A percentile compares a stretch with the other conserved stretches of the same genome.
These are phyloP conservation scores for Pseudoturritis turrita DNA, from an alignment of 345 rosid genomes.

Conservation along the genomic window DNA sequence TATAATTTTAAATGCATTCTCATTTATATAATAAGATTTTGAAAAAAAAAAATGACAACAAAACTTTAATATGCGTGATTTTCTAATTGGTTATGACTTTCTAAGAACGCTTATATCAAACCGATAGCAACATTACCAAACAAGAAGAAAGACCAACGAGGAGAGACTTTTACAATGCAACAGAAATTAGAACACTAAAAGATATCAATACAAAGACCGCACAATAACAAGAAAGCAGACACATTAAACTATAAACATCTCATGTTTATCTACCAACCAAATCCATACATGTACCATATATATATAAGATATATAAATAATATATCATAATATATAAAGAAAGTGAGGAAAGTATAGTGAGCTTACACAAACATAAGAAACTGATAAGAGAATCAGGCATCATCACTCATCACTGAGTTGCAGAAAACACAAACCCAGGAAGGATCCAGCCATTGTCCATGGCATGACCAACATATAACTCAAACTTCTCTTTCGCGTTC, in stretches of 20 bases:
- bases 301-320: not conserved
- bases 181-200: constrained; percentile 10
- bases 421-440: constrained; percentile 42
- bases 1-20: too few species aligned
- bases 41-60: too few species aligned
- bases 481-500: constrained; percentile 78
- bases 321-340: constrained; percentile 1
- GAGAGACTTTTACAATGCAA: not conserved
- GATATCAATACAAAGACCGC: constrained; percentile 1
- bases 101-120: too few species aligned
- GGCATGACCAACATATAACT: constrained; percentile 60
- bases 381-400: constrained; percentile 20
- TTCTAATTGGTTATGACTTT: too few species aligned
- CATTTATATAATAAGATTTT: too few species aligned
- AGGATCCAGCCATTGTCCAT: constrained; percentile 80
- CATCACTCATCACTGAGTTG: constrained; percentile 6
- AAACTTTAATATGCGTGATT: too few species aligned
- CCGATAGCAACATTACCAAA: not conserved
- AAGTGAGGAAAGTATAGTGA: constrained; percentile 1
- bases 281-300: not conserved
- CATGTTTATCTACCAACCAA: constrained; percentile 21
- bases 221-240: constrained; percentile 9
- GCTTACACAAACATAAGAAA: constrained; percentile 31
- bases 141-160: not conserved
- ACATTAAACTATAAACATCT: constrained; percentile 10